Percentiles rank a stretch among this genome's conserved stretches.
phyloP scores from a whole-genome alignment of 2,329 filamentous ascomycete genomes.

The Hypoxylon sp. region DNA sequence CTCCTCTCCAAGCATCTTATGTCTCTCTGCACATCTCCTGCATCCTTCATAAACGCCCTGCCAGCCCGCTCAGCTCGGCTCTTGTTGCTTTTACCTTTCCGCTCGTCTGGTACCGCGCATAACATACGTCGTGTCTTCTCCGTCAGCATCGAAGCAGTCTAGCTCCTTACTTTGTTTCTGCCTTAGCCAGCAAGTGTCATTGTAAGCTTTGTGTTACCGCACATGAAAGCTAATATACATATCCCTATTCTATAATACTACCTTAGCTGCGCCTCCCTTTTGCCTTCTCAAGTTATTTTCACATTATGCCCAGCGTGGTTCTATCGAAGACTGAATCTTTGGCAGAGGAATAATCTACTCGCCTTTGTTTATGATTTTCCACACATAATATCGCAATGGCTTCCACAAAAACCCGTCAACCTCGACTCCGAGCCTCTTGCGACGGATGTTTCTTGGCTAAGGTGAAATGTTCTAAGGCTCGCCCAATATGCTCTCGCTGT shows the following conservation, averaged over 20 bases:
- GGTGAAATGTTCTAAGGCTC: constrained; percentile 63
- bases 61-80: constrained; percentile 18
- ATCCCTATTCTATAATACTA: constrained; percentile 36
- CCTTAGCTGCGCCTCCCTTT: constrained; percentile 24
- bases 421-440: constrained; percentile 58
- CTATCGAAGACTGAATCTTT: constrained; percentile 10
- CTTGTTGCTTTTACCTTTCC: constrained; percentile 34
- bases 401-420: constrained; percentile 49
- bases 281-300: constrained; percentile 14
- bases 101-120: constrained; percentile 26
- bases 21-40: constrained; percentile 30
- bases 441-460: constrained; percentile 65
- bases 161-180: constrained; percentile 28
- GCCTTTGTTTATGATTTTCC: constrained; percentile 9
- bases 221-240: constrained; percentile 33
- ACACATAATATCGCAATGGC: constrained; percentile 27
- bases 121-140: constrained; percentile 27
- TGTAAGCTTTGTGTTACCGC: constrained; percentile 40
- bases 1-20: constrained; percentile 27
- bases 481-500: constrained; percentile 63
- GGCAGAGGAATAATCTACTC: constrained; percentile 8
- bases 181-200: constrained; percentile 25
- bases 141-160: constrained; percentile 29
- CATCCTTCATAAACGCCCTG: constrained; percentile 32
- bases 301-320: constrained; percentile 20